Conservation (phyloP, 2,329 filamentous ascomycete genomes). For the Penicillium sp. region DNA sequence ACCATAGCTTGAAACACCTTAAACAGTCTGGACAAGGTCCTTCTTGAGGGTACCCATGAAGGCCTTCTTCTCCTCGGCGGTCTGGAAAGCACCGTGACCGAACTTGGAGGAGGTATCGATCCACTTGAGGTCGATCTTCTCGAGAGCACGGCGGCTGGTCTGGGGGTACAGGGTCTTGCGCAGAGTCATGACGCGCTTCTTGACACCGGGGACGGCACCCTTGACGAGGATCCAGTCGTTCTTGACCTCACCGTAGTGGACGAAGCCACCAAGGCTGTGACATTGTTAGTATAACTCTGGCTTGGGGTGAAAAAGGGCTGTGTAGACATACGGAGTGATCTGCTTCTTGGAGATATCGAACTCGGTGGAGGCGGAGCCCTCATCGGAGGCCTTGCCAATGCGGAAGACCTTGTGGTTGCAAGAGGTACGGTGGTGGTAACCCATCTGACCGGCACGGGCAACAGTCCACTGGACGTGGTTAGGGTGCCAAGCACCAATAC, state of each 20-base stretch:
- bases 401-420: constrained; percentile 99
- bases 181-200: constrained; percentile 99
- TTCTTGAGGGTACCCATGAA: constrained; percentile 99
- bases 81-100: constrained; percentile 99
- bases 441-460: constrained; percentile 98
- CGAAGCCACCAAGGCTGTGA: constrained; percentile 91
- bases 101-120: constrained; percentile 99
- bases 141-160: constrained; percentile 90
- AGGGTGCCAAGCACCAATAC: constrained; percentile 99
- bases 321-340: constrained; percentile 89
- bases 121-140: constrained; percentile 99
- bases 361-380: constrained; percentile 90
- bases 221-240: constrained; percentile 99
- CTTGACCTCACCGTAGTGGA: constrained; percentile 98
- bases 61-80: constrained; percentile 93
- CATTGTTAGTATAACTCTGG: constrained; percentile 33
- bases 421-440: constrained; percentile 99
- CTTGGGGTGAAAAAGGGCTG: background rate
- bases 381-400: constrained; percentile 87
- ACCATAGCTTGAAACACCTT: constrained; percentile 44
- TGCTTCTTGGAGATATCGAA: constrained; percentile 98
- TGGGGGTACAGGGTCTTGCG: constrained; percentile 98
- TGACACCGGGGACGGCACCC: constrained; percentile 94
- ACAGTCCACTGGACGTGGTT: constrained; percentile 99
- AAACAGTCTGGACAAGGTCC: constrained; percentile 66